A percentile compares a stretch with the other conserved stretches of the same genome.
These are phyloP conservation scores for Pharnaceum exiguum DNA, from an alignment of 148 eudicot species.

Conservation along the genomic window DNA sequence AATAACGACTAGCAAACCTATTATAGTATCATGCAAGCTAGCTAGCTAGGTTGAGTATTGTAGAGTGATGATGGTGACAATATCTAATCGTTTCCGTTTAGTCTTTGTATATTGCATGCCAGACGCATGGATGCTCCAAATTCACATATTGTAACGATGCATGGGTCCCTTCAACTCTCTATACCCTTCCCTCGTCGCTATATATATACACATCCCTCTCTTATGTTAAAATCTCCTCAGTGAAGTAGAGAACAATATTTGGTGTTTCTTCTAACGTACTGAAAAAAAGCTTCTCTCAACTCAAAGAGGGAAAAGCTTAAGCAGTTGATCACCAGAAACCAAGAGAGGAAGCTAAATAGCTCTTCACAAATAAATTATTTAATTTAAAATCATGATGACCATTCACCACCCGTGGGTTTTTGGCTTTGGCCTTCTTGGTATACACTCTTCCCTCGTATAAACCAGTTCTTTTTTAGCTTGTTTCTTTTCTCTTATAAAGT, in stretches of 20 bases:
- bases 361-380: not conserved
- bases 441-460: too few species aligned
- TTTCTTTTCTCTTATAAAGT: not conserved
- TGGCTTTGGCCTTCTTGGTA: constrained; percentile 79
- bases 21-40: too few species aligned
- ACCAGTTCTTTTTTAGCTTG: not conserved
- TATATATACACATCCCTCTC: constrained; percentile 11
- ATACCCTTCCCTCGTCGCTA: not conserved
- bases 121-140: constrained; percentile 18
- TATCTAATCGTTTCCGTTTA: not conserved
- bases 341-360: not conserved
- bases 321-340: not conserved
- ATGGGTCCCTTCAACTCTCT: not conserved
- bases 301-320: not conserved
- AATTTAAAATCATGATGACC: constrained; percentile 14
- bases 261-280: constrained; percentile 9
- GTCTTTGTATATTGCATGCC: constrained; percentile 12
- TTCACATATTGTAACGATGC: constrained; percentile 6
- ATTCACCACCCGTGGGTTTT: constrained; percentile 48
- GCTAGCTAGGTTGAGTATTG: not conserved
- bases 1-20: not conserved
- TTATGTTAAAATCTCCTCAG: not conserved
- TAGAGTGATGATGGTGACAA: not conserved
- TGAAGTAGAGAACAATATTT: not conserved
- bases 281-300: not conserved